These are phyloP conservation scores for Tuctoria greenei DNA, from an alignment of 176 grass and related monocot species.

Conservation along the genomic window DNA sequence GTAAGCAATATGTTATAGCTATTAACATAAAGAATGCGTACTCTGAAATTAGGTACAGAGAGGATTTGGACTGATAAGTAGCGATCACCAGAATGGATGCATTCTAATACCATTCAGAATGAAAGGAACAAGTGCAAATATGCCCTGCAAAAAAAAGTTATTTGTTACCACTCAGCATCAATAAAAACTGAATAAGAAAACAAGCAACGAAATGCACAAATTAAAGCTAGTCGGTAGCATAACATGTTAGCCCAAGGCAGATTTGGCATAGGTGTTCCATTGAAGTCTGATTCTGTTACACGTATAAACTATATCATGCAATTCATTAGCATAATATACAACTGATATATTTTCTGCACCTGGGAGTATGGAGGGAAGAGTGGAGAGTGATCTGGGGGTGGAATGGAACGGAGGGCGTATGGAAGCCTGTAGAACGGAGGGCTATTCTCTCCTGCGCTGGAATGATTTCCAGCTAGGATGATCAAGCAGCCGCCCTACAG, in stretches of 20 bases:
- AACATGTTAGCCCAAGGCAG: neutral
- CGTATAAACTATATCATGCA: neutral
- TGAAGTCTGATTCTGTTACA: neutral
- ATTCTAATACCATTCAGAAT: slow-evolving; percentile 54
- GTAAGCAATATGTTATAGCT: slow-evolving; percentile 19
- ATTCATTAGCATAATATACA: neutral
- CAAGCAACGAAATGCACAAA: neutral
- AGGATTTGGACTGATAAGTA: neutral
- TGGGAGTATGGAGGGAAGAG: too few species aligned
- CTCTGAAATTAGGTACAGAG: neutral
- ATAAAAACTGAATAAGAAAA: neutral
- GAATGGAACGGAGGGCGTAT: too few species aligned
- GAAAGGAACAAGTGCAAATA: slow-evolving; percentile 54
- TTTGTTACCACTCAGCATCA: neutral
- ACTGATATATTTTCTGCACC: too few species aligned
- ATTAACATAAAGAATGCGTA: slow-evolving; percentile 9
- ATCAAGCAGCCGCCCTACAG: too few species aligned
- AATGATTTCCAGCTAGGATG: too few species aligned
- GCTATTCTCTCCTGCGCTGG: too few species aligned
- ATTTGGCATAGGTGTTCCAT: neutral
- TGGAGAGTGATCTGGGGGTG: too few species aligned
- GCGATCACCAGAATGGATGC: slow-evolving; percentile 51
- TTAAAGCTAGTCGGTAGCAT: neutral
- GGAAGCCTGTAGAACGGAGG: too few species aligned
- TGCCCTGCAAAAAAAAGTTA: slow-evolving; percentile 49